These are phyloP conservation scores for Teratosphaeria zuluensis DNA, from an alignment of 2,329 filamentous ascomycete species.

Conservation along the genomic window DNA sequence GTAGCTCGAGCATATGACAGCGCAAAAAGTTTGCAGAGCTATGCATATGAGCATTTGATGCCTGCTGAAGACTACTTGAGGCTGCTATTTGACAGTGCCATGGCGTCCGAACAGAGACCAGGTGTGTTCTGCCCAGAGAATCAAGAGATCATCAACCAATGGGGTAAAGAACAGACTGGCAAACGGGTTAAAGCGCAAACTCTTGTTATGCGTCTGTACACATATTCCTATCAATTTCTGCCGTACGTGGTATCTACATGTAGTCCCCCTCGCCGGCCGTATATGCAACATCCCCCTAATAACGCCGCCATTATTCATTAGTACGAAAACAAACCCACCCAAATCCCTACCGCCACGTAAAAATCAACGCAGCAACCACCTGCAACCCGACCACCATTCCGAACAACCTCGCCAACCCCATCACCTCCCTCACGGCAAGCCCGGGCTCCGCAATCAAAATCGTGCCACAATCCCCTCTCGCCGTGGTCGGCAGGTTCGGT, in stretches of 20 bases:
- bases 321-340: not conserved
- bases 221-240: not conserved
- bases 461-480: conserved; percentile 25
- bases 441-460: conserved; percentile 22
- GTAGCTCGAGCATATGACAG: too few species aligned
- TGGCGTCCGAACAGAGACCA: too few species aligned
- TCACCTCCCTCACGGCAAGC: not conserved
- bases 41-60: too few species aligned
- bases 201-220: not conserved
- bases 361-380: not conserved
- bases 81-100: too few species aligned
- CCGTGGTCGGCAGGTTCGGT: conserved; percentile 24
- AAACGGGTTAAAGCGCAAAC: too few species aligned
- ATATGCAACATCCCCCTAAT: not conserved
- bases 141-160: too few species aligned
- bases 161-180: too few species aligned
- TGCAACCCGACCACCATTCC: not conserved
- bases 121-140: too few species aligned
- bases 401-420: not conserved
- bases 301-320: not conserved
- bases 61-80: too few species aligned
- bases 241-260: not conserved
- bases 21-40: too few species aligned
- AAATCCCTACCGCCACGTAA: not conserved
- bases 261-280: too few species aligned